Percentiles rank a stretch among this genome's conserved stretches.
Conservation (phyloP, 768 basidiomycete genomes). For the Lepiota brunneoincarnata region DNA sequence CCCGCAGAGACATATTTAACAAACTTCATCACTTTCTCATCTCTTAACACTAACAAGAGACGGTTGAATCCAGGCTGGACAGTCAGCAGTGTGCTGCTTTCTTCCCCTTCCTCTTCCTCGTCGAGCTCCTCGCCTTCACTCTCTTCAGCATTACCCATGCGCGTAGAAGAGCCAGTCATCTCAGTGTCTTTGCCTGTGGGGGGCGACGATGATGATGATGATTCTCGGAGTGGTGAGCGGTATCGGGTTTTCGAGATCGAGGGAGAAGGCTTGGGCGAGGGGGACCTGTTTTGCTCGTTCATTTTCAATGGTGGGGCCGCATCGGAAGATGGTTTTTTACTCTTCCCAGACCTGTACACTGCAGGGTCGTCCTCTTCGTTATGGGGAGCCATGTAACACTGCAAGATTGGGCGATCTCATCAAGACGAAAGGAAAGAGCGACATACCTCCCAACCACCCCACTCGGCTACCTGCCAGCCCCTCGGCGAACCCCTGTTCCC, state of each 20-base stretch:
- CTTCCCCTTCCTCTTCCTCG: conserved; percentile 64
- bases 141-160: conserved; percentile 14
- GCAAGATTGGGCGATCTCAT: neutral
- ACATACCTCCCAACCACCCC: conserved; percentile 93
- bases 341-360: conserved; percentile 73
- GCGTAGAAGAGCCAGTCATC: neutral
- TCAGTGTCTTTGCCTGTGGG: neutral
- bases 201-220: neutral
- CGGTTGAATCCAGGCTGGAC: conserved; percentile 90
- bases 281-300: neutral
- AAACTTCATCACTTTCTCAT: conserved; percentile 91
- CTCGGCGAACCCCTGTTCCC: conserved; percentile 14
- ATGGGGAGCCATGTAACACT: conserved; percentile 96
- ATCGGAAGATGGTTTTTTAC: conserved; percentile 34
- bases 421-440: conserved; percentile 5
- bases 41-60: conserved; percentile 83
- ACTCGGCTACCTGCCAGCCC: conserved; percentile 72
- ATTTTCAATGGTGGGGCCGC: conserved; percentile 13
- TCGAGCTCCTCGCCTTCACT: conserved; percentile 32
- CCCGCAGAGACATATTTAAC: conserved; percentile 93
- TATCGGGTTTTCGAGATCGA: too few relatives aligned
- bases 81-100: conserved; percentile 77
- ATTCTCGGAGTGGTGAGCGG: neutral
- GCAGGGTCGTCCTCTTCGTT: conserved; percentile 95
- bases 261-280: conserved; percentile 10